Evolutionary conservation across 2,329 filamentous ascomycete genomes (phyloP).

Genomic region (Epichloe amarillans): DNA sequence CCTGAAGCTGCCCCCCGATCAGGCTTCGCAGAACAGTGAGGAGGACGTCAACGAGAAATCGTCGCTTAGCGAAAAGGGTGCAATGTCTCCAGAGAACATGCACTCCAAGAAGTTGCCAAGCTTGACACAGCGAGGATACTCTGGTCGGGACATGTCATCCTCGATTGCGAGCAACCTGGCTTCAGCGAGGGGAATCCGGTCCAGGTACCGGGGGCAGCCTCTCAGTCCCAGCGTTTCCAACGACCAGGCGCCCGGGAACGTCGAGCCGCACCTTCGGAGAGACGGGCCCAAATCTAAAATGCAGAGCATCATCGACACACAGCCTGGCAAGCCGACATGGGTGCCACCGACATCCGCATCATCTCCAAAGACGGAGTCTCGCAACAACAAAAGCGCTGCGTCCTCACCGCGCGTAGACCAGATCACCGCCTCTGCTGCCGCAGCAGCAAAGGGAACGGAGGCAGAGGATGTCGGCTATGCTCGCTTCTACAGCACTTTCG

Average conservation of each 20-base stretch:
- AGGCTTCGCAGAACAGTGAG: constrained; percentile 20
- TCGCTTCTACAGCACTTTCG: constrained; percentile 85
- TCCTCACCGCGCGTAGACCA: constrained; percentile 16
- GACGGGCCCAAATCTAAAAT: constrained; percentile 39
- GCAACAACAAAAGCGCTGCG: constrained; percentile 11
- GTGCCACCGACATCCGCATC: constrained; percentile 26
- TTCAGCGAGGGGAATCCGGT: constrained; percentile 67
- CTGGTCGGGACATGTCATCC: constrained; percentile 57
- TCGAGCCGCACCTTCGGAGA: constrained; percentile 42
- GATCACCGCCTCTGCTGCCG: constrained; percentile 4
- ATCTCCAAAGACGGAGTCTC: constrained; percentile 12
- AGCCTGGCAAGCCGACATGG: constrained; percentile 39
- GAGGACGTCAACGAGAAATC: constrained; percentile 10
- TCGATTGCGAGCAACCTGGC: constrained; percentile 84
- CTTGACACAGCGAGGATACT: constrained; percentile 31
- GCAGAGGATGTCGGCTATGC: constrained; percentile 68
- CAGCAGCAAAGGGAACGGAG: constrained; percentile 2
- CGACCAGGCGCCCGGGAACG: constrained; percentile 58
- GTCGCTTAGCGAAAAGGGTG: constrained; percentile 15
- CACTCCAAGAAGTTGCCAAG: constrained; percentile 14
- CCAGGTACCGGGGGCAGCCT: constrained; percentile 53
- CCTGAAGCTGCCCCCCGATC: constrained; percentile 53
- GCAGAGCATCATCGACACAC: constrained; percentile 41
- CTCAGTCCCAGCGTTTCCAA: constrained; percentile 60
- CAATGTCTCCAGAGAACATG: neutral